These are phyloP conservation scores for Avena sativa DNA, from an alignment of 176 grass and related monocot species.

Conservation along the genomic window DNA sequence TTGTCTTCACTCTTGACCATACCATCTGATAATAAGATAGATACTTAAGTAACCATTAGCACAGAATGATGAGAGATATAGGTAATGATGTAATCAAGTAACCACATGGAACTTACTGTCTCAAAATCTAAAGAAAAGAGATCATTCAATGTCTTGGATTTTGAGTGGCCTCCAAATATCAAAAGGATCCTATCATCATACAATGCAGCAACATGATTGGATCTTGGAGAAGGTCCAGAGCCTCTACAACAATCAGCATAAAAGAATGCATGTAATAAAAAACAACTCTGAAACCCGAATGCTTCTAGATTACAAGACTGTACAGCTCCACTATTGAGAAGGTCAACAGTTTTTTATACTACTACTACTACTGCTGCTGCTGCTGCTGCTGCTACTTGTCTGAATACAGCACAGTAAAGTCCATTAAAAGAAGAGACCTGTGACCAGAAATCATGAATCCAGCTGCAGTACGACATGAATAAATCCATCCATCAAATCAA, in stretches of 20 bases:
- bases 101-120: conserved; percentile 67
- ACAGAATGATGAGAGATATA: neutral
- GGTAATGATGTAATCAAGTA: conserved; percentile 7
- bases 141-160: conserved; percentile 94
- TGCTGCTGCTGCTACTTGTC: neutral
- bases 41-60: conserved; percentile 4
- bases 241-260: conserved; percentile 65
- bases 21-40: conserved; percentile 74
- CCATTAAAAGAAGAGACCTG: neutral
- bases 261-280: conserved; percentile 1
- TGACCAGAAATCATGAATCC: neutral
- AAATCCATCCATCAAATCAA: conserved; percentile 20
- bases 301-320: neutral
- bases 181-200: conserved; percentile 88
- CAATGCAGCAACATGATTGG: conserved; percentile 76
- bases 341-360: neutral
- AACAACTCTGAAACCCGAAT: neutral
- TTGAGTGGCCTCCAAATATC: conserved; percentile 92
- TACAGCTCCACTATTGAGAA: too few species aligned
- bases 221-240: conserved; percentile 86
- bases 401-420: neutral
- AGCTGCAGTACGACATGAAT: neutral
- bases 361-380: too few species aligned
- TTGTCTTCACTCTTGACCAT: conserved; percentile 88
- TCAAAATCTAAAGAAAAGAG: conserved; percentile 95